Base-by-base conservation (phyloP, 495 filamentous ascomycete genomes). In the Gamarada debralockiae region DNA sequence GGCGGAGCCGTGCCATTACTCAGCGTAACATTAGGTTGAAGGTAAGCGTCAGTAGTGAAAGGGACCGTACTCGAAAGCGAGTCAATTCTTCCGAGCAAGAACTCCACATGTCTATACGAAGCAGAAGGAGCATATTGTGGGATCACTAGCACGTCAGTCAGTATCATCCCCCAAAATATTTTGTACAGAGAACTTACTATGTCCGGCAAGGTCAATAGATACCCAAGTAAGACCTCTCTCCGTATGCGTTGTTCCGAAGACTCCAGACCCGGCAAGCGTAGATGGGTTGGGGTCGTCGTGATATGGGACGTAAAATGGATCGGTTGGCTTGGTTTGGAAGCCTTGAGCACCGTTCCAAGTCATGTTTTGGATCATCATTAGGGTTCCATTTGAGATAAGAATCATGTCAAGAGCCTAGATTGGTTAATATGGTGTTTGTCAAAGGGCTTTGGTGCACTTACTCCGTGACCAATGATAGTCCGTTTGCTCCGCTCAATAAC, bases 331-430 rank as follows among this genome's bases (percentile, higher is more conserved):
- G 12, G 55, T 58, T 37, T 78, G 74, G 70, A 92, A 92, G 0
- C 89, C 89, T 49, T 84, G 79, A 12, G 63, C 62, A 4, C 89
- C 89, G 50, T 80, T 79, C 85, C 85, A 92, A 0, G 87, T 92
- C 87, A 92, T 89, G 64, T 91, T 92, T 59, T 93, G 87, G 34
- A 92, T 85, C 17, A 78, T 80, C 13, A 86, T 68, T 0, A 93
- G 72, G 0, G 84, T 82, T 10, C 87, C 86, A 57, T 90, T 86
- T 41, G 73, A 54, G 21, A 88, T 70, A 3, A 89, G 69, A 33
- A 82, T 55, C 56, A 68, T 78, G 49, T 84, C 82, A 17, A 59
- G 33, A 13, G 42, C 44, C 23, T 18, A 31, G 15, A 17, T n/a
- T n/a, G n/a, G 13, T 46, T 46, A 27, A n/a, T 24, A 3, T 24